A percentile compares a stretch with the other conserved stretches of the same genome.
These are phyloP conservation scores for Exophiala xenobiotica DNA, from an alignment of 2,329 filamentous ascomycete species.

Conservation along the genomic window DNA sequence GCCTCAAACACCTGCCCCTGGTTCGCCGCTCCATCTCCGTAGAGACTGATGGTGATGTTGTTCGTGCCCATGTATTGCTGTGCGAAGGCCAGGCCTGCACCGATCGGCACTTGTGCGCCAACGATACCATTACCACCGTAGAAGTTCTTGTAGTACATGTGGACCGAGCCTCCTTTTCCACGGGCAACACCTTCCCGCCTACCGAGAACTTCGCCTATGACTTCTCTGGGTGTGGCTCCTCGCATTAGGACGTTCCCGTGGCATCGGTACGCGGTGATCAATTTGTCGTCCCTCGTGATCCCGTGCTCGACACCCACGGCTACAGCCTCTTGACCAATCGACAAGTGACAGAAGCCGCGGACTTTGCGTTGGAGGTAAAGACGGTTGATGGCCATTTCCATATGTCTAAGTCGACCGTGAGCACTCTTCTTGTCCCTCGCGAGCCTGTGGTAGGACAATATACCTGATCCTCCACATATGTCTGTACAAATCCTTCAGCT, in stretches of 20 bases:
- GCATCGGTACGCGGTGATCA: constrained; percentile 98
- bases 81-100: constrained; percentile 92
- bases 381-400: constrained; percentile 99
- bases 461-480: constrained; percentile 64
- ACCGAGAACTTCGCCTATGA: constrained; percentile 93
- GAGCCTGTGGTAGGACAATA: no score
- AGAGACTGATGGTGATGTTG: constrained; percentile 83
- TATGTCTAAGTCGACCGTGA: constrained; percentile 73
- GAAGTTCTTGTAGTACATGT: constrained; percentile 98
- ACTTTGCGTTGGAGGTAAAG: constrained; percentile 99
- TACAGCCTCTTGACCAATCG: constrained; percentile 95
- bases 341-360: constrained; percentile 98
- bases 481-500: constrained; percentile 98
- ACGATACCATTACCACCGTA: constrained; percentile 99
- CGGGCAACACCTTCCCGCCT: constrained; percentile 95
- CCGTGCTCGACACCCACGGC: constrained; percentile 96
- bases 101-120: constrained; percentile 95
- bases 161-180: constrained; percentile 99
- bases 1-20: constrained; percentile 99
- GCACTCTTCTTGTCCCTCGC: no score
- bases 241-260: constrained; percentile 98
- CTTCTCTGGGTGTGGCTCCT: constrained; percentile 81
- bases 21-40: constrained; percentile 98
- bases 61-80: constrained; percentile 89
- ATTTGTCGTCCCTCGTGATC: constrained; percentile 83